These are phyloP conservation scores for Capsicum chinense DNA, from an alignment of 257 asterid species.

Conservation along the genomic window DNA sequence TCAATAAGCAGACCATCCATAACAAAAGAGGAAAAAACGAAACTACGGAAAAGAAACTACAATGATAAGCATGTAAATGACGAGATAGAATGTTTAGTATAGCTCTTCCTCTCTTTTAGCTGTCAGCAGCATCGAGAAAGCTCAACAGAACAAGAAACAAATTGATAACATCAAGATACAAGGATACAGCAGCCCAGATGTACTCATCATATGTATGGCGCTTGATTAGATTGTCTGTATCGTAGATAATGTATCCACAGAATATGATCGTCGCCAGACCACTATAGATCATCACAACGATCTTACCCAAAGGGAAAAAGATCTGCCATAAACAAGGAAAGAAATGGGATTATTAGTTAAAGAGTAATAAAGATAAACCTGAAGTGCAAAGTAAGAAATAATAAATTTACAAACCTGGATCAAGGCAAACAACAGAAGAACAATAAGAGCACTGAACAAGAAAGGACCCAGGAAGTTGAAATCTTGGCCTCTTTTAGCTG, in stretches of 20 bases:
- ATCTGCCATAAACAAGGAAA: constrained; percentile 45
- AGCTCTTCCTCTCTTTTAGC: constrained; percentile 17
- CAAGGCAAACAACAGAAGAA: constrained; percentile 40
- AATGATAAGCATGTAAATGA: not conserved
- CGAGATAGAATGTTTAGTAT: not conserved
- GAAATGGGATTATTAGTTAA: not conserved
- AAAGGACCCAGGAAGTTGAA: constrained; percentile 62
- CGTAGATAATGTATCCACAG: constrained; percentile 56
- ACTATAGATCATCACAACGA: constrained; percentile 49
- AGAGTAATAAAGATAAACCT: not conserved
- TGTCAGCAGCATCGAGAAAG: constrained; percentile 44
- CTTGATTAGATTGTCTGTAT: constrained; percentile 56
- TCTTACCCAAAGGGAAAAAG: constrained; percentile 55
- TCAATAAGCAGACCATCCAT: not conserved
- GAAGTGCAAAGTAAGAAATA: not conserved
- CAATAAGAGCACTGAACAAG: constrained; percentile 45
- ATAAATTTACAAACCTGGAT: constrained; percentile 54
- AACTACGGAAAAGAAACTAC: not conserved
- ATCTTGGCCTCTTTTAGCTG: constrained; percentile 67
- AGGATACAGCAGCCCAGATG: constrained; percentile 63
- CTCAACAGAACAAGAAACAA: constrained; percentile 47
- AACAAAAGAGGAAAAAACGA: not conserved
- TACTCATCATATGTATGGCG: constrained; percentile 55
- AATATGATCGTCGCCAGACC: constrained; percentile 45
- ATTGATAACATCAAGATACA: constrained; percentile 63